phyloP scores from a whole-genome alignment of 495 filamentous ascomycete genomes.

The Xylaria longipes region DNA sequence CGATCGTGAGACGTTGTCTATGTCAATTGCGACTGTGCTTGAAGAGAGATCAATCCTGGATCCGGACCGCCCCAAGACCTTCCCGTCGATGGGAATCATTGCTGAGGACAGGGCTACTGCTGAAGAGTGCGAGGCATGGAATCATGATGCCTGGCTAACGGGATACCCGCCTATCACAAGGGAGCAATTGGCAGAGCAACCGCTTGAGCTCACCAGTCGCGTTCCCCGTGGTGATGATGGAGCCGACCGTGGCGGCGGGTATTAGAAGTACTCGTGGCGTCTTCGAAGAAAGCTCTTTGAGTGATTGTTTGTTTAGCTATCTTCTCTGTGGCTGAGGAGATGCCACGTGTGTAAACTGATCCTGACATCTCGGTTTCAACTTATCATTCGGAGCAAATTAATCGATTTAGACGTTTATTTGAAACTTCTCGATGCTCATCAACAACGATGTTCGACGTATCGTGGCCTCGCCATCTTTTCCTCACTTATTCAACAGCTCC shows the following conservation, averaged over 20 bases:
- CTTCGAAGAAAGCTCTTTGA: constrained; percentile 12
- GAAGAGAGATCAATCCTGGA: constrained; percentile 28
- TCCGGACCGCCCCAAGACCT: background rate
- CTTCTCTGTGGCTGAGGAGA: background rate
- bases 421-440: background rate
- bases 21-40: constrained; percentile 32
- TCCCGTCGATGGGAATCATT: constrained; percentile 34
- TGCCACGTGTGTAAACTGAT: background rate
- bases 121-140: constrained; percentile 13
- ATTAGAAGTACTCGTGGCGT: constrained; percentile 10
- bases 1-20: constrained; percentile 34
- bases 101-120: constrained; percentile 22
- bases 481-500: background rate
- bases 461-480: background rate
- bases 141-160: constrained; percentile 22
- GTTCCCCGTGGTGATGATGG: constrained; percentile 22
- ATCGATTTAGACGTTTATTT: too few relatives aligned
- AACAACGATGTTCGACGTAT: background rate
- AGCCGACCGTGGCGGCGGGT: constrained; percentile 15
- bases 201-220: constrained; percentile 15
- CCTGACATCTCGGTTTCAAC: background rate
- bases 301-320: constrained; percentile 6
- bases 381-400: background rate
- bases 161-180: constrained; percentile 19
- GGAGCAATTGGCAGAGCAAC: constrained; percentile 18